Percentiles rank a stretch among this genome's conserved stretches.
These are phyloP conservation scores for Aspergillus olivimuriae DNA, from an alignment of 495 filamentous ascomycete genomes.

Conservation along the genomic window DNA sequence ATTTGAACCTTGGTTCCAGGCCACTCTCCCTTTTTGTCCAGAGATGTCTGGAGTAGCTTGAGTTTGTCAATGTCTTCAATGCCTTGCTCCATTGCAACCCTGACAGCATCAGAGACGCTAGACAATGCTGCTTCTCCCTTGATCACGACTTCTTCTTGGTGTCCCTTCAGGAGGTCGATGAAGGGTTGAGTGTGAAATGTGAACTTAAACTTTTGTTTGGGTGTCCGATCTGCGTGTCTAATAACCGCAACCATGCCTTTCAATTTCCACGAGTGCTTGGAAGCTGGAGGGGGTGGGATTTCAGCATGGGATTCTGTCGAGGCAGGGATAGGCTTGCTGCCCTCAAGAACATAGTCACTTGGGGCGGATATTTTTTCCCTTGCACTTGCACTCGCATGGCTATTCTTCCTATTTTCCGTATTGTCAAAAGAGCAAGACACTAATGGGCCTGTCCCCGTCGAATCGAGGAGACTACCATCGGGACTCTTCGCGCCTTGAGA, in stretches of 20 bases:
- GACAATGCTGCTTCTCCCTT: slow-evolving; percentile 86
- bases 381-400: slow-evolving; percentile 12
- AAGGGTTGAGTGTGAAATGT: slow-evolving; percentile 97
- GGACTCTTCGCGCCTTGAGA: slow-evolving; percentile 32
- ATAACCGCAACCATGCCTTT: slow-evolving; percentile 98
- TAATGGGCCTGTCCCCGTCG: slow-evolving; percentile 36
- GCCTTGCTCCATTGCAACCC: slow-evolving; percentile 64
- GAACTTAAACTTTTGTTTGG: slow-evolving; percentile 99
- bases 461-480: slow-evolving; percentile 37
- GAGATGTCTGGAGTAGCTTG: slow-evolving; percentile 69
- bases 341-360: slow-evolving; percentile 21
- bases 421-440: slow-evolving; percentile 46
- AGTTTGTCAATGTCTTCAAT: slow-evolving; percentile 86
- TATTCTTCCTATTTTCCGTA: slow-evolving; percentile 17
- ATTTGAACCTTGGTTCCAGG: slow-evolving; percentile 97
- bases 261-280: slow-evolving; percentile 93
- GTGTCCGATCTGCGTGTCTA: slow-evolving; percentile 91
- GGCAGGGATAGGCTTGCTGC: slow-evolving; percentile 25
- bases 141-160: slow-evolving; percentile 92
- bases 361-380: slow-evolving; percentile 22
- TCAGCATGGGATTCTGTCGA: slow-evolving; percentile 26
- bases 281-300: slow-evolving; percentile 67
- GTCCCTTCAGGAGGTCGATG: slow-evolving; percentile 85
- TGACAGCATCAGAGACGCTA: slow-evolving; percentile 81
- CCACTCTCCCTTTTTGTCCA: slow-evolving; percentile 88